Evolutionary conservation across 2,329 filamentous ascomycete genomes (phyloP).

Genomic region (Capronia epimyces): DNA sequence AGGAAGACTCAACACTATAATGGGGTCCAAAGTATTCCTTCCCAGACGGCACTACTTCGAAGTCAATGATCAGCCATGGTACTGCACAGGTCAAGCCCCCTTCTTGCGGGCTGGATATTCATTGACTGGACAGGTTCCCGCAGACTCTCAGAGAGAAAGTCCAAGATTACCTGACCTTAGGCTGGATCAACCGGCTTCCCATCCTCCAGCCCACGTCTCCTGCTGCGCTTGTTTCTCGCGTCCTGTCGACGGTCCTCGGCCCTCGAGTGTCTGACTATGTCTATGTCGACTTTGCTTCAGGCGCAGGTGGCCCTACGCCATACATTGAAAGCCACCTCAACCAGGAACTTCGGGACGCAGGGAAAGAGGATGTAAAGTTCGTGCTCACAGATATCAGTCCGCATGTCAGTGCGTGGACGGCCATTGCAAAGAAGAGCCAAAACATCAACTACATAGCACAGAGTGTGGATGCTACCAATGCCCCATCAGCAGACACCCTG

Average conservation of each 20-base stretch:
- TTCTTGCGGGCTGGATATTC: constrained; percentile 6
- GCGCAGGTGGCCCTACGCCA: constrained; percentile 65
- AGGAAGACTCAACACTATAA: background rate
- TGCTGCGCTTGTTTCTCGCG: constrained; percentile 55
- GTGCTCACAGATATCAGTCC: constrained; percentile 63
- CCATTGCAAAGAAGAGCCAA: constrained; percentile 48
- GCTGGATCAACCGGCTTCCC: constrained; percentile 58
- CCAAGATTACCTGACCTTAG: constrained; percentile 59
- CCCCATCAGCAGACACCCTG: constrained; percentile 46
- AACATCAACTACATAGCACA: constrained; percentile 56
- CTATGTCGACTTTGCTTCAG: constrained; percentile 71
- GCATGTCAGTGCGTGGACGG: constrained; percentile 56
- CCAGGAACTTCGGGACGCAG: constrained; percentile 29
- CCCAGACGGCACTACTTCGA: constrained; percentile 54
- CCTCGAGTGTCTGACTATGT: constrained; percentile 49
- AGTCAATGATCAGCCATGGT: constrained; percentile 64
- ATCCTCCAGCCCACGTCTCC: constrained; percentile 54
- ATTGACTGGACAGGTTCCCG: constrained; percentile 52
- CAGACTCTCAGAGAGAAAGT: constrained; percentile 52
- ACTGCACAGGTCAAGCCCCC: constrained; percentile 25
- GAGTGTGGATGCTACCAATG: constrained; percentile 60
- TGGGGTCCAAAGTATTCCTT: constrained; percentile 9
- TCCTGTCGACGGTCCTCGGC: constrained; percentile 51
- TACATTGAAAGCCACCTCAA: constrained; percentile 59
- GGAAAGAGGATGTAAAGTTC: constrained; percentile 45